Evolutionary conservation across 2,329 filamentous ascomycete genomes (phyloP).

Genomic region (Calonectria pteridis): DNA sequence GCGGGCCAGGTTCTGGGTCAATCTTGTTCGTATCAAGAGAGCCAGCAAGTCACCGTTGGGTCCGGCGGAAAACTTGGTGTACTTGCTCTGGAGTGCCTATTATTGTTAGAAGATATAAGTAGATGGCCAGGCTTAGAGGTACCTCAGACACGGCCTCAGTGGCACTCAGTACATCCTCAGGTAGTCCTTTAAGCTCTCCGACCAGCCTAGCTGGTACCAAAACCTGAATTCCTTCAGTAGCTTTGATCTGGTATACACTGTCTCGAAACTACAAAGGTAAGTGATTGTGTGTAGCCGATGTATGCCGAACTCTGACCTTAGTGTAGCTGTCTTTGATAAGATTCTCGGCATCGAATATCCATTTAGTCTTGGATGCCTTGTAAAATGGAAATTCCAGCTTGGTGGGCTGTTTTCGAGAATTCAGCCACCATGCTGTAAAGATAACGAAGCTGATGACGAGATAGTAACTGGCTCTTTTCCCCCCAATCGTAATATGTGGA

Average conservation of each 20-base stretch:
- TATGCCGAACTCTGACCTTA: constrained; percentile 51
- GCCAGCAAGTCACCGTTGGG: constrained; percentile 60
- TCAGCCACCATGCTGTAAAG: constrained; percentile 55
- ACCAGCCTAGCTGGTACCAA: constrained; percentile 60
- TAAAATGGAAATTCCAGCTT: constrained; percentile 59
- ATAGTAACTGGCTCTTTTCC: constrained; percentile 56
- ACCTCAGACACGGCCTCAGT: constrained; percentile 63
- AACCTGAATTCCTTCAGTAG: constrained; percentile 63
- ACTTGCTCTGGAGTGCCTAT: constrained; percentile 63
- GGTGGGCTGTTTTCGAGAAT: constrained; percentile 46
- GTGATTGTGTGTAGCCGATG: neutral
- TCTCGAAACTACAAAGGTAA: constrained; percentile 58
- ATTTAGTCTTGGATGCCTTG: constrained; percentile 61
- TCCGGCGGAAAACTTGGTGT: constrained; percentile 63
- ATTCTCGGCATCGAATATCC: constrained; percentile 64
- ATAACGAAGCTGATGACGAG: constrained; percentile 52
- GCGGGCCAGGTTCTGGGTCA: constrained; percentile 61
- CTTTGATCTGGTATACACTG: constrained; percentile 63
- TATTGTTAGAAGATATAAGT: constrained; percentile 11
- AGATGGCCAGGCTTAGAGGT: neutral
- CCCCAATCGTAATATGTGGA: constrained; percentile 40
- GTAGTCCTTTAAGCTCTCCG: constrained; percentile 60
- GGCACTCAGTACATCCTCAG: constrained; percentile 62
- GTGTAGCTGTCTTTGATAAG: constrained; percentile 62
- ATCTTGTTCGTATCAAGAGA: constrained; percentile 58